Evolutionary conservation across 441 rosid genomes (phyloP), one percentile per base, ranked within the genome.

Genomic region (Lepidium campestre): DNA sequence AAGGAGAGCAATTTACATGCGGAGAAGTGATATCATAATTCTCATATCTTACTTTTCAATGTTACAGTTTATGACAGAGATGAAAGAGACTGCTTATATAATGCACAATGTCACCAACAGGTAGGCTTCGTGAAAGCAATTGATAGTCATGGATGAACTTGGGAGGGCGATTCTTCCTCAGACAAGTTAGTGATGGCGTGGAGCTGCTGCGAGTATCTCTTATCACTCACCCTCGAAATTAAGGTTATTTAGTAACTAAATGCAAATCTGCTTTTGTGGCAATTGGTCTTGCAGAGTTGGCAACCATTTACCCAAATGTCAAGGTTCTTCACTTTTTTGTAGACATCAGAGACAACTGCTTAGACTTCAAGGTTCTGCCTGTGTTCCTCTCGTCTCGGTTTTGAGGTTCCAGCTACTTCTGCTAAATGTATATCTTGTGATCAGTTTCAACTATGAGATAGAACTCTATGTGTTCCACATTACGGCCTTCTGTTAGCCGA

Each of bases 21-120:
- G 8, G 47, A 54, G 62, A 55, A 34, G n/a, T 15, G 46, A 58
- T 58, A 72, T 52, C 22, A 52, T 25, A 27, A 4, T 55, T 23
- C 45, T 66, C 22, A 58, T 56, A 73, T 34, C 46, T 62, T 57
- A 19, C 29, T 31, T 54, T 70, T 47, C 48, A 48, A 17, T 77
- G 66, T 77, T 67, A 68, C 91, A 94, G 98, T 94, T 94, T 78
- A 91, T 94, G 99, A 91, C 97, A 32, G 99, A 94, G 86, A 91
- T 94, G 99, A 90, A 87, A 81, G 99, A 94, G 82, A 91, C 97
- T 6, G 98, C 98, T 70, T 94, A 91, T 68, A 61, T 94, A 72
- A 83, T 91, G 99, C 98, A 94, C 85, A 94, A 91, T 80, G 84
- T 88, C 71, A 62, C 99, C 66, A 77, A 70, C 61, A 89, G 91